These are phyloP conservation scores for Actinomortierella ambigua DNA, from an alignment of 371 early-diverging fungal genomes.

Conservation along the genomic window DNA sequence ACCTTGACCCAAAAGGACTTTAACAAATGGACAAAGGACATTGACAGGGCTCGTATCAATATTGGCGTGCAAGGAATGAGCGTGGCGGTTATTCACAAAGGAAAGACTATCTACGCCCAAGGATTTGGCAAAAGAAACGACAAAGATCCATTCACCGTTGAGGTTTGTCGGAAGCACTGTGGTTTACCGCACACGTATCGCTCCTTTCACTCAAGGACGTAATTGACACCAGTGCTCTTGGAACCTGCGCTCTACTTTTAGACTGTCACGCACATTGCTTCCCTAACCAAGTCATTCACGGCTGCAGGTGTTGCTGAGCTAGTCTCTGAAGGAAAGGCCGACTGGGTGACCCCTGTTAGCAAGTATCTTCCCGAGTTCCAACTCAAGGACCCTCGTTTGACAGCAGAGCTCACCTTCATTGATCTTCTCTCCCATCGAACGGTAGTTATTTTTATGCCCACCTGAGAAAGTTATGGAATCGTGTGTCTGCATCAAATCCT, in stretches of 20 bases:
- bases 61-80: constrained; percentile 12
- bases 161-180: too few species aligned
- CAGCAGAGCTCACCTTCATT: constrained; percentile 13
- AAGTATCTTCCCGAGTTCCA: constrained; percentile 22
- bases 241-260: too few species aligned
- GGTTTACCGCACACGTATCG: too few species aligned
- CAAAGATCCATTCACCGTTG: constrained; percentile 10
- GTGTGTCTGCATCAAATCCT: not conserved
- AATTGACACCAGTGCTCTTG: too few species aligned
- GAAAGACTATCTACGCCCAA: constrained; percentile 12
- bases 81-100: constrained; percentile 10
- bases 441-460: too few species aligned
- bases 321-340: constrained; percentile 28
- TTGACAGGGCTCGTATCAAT: constrained; percentile 9
- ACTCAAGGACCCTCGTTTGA: constrained; percentile 18
- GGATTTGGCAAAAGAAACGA: constrained; percentile 16
- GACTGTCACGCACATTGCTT: constrained; percentile 19
- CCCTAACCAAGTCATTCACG: constrained; percentile 27
- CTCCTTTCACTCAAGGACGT: too few species aligned
- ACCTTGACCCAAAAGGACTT: too few species aligned
- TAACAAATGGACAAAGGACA: constrained; percentile 7
- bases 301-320: constrained; percentile 21
- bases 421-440: constrained; percentile 33
- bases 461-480: too few species aligned
- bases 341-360: constrained; percentile 23